phyloP scores from a whole-genome alignment of 2,329 filamentous ascomycete genomes.

The Ceratocystis smalleyi region DNA sequence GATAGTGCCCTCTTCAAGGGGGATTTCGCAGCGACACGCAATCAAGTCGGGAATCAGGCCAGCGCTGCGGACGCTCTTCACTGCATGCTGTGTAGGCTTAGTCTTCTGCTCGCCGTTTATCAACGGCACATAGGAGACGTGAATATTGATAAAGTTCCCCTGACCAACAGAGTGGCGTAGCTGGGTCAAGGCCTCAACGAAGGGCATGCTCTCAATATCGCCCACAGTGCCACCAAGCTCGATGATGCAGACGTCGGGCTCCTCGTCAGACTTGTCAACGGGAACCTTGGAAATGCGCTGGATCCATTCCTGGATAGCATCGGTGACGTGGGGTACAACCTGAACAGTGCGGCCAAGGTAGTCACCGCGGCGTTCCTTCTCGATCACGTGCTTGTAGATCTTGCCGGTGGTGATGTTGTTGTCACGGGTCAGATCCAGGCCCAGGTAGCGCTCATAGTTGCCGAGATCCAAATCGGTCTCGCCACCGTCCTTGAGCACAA shows the following conservation, averaged over 20 bases:
- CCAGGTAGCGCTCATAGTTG: conserved; percentile 38
- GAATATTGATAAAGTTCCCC: conserved; percentile 74
- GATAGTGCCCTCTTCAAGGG: conserved; percentile 57
- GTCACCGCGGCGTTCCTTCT: conserved; percentile 49
- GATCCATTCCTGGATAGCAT: conserved; percentile 87
- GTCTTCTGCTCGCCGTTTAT: conserved; percentile 66
- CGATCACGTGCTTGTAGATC: conserved; percentile 80
- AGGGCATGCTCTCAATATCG: conserved; percentile 76
- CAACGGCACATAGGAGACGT: conserved; percentile 76
- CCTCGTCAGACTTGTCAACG: conserved; percentile 66
- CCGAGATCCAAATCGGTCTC: conserved; percentile 42
- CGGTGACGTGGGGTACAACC: conserved; percentile 81
- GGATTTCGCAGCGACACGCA: conserved; percentile 75
- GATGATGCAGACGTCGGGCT: conserved; percentile 80
- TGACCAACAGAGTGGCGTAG: conserved; percentile 56
- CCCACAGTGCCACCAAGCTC: conserved; percentile 45
- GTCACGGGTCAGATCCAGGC: conserved; percentile 64
- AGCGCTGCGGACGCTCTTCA: conserved; percentile 67
- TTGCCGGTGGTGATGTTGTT: conserved; percentile 98
- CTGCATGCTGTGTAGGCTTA: conserved; percentile 87
- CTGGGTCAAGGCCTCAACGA: conserved; percentile 74
- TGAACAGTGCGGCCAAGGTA: conserved; percentile 84
- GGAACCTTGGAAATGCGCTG: conserved; percentile 70
- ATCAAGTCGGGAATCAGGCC: conserved; percentile 64
- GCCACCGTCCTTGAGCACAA: conserved; percentile 71